Evolutionary conservation across 2,329 filamentous ascomycete genomes (phyloP), one percentile per base, ranked within the genome.

Genomic region (Atkinsonella hypoxylon): DNA sequence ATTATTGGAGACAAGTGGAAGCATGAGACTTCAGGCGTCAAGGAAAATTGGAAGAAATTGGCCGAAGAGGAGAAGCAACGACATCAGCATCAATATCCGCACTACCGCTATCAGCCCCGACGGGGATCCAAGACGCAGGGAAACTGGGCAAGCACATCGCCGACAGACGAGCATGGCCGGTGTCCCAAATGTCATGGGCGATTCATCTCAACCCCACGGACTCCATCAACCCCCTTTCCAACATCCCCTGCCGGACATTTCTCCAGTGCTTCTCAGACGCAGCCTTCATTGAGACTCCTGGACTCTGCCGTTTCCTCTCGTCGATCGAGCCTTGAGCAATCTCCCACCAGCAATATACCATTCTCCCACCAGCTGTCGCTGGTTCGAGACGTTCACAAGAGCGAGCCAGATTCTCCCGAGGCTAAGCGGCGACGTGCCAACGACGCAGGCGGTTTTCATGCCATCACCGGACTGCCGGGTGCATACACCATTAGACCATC

Each of bases 1-100:
- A 94, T 97, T 59, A 95, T 97, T 58, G 91, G 91, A 48, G 81
- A 89, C 65, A 85, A 90, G 78, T 98, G 93, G 93, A 82, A 85
- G 61, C 78, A 82, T 51, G 83, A 94, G 62, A 70, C 82, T 4
- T 77, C 84, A 22, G 80, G 86, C 49, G 76, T 83, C 51, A 95
- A 95, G 69, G 79, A 82, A 56, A 78, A 83, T 64, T 98, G 93
- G 93, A 95, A 93, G 67, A 77, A 78, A 54, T 78, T 95, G 51
- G 93, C 93, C 53, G 89, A 94, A 70, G 87, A 95, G 69, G 93
- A 97, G 67, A 97, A 97, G 72, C 74, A 82, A 54, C 84, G 87
- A 17, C 93, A 98, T 66, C 84, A 89, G 61, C 82, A 83, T 56
- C 87, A 90, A 68, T 95, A 96, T 65, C 93, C 93, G 2, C 85